Conservation (phyloP, 495 filamentous ascomycete genomes). For the Penicillium dipodomyicola region DNA sequence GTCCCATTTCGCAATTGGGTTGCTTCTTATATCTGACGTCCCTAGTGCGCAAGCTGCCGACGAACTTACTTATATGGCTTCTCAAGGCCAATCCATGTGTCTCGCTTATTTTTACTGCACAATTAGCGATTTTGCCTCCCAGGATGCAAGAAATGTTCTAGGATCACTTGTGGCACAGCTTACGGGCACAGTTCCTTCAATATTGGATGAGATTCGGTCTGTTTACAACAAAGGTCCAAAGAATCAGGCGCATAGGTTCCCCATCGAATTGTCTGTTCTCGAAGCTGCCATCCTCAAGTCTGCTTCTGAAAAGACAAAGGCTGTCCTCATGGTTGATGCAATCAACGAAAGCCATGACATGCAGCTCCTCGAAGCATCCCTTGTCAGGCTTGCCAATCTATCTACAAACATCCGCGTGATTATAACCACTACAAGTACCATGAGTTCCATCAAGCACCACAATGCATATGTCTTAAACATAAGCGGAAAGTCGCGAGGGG, state of each 20-base stretch:
- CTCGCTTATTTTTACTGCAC: conserved; percentile 27
- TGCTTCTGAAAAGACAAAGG: conserved; percentile 4
- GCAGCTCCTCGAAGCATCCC: conserved; percentile 13
- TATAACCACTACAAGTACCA: conserved; percentile 16
- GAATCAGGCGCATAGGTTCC: conserved; percentile 17
- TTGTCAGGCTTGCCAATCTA: conserved; percentile 14
- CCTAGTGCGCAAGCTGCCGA: conserved; percentile 24
- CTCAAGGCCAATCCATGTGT: conserved; percentile 2
- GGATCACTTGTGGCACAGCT: conserved; percentile 27
- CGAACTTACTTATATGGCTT: conserved; percentile 15
- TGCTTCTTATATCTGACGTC: neutral
- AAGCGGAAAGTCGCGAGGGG: conserved; percentile 14
- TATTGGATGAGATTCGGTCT: conserved; percentile 17
- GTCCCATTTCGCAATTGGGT: neutral
- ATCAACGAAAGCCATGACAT: conserved; percentile 22
- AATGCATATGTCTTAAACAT: conserved; percentile 12
- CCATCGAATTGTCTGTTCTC: conserved; percentile 16
- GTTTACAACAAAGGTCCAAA: conserved; percentile 17
- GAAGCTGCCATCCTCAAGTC: conserved; percentile 21
- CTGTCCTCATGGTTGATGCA: conserved; percentile 22
- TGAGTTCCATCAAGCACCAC: neutral
- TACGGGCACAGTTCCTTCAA: conserved; percentile 9
- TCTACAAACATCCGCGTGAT: conserved; percentile 21
- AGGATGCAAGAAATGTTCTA: conserved; percentile 17
- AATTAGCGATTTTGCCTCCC: conserved; percentile 23